These are phyloP conservation scores for Fusarium udum DNA, from an alignment of 2,329 filamentous ascomycete species.

Conservation along the genomic window DNA sequence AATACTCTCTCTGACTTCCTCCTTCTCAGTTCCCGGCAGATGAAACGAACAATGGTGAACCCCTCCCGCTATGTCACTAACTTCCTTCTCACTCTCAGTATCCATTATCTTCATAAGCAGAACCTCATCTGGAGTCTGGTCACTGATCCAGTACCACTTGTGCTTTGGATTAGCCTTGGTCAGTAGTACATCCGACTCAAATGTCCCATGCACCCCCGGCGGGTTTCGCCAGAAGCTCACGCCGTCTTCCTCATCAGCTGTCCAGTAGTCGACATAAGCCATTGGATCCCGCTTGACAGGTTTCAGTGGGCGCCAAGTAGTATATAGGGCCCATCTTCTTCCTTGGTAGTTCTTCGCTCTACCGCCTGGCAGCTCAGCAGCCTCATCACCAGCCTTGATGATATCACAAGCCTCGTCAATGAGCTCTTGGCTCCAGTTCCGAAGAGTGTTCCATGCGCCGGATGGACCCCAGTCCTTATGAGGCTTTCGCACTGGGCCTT, in stretches of 20 bases:
- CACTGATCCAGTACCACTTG: background rate
- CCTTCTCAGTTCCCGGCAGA: background rate
- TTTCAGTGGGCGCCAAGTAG: background rate
- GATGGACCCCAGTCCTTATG: background rate
- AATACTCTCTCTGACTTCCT: background rate
- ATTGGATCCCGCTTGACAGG: background rate
- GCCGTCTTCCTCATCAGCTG: background rate
- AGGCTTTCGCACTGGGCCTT: background rate
- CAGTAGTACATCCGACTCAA: background rate
- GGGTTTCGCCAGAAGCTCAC: background rate
- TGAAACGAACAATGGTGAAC: background rate
- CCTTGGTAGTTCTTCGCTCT: background rate
- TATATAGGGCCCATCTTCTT: background rate
- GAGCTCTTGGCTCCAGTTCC: background rate
- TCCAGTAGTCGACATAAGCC: background rate
- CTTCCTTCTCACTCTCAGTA: background rate
- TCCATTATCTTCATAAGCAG: background rate
- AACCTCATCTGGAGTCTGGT: background rate
- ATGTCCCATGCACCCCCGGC: background rate
- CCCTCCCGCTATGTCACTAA: background rate
- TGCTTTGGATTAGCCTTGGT: background rate
- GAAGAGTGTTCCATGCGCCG: background rate
- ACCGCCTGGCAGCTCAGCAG: background rate
- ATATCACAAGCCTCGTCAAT: background rate
- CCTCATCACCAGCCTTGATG: background rate